These are phyloP conservation scores for Tylopilus sp. DNA, from an alignment of 768 basidiomycete species.

Conservation along the genomic window DNA sequence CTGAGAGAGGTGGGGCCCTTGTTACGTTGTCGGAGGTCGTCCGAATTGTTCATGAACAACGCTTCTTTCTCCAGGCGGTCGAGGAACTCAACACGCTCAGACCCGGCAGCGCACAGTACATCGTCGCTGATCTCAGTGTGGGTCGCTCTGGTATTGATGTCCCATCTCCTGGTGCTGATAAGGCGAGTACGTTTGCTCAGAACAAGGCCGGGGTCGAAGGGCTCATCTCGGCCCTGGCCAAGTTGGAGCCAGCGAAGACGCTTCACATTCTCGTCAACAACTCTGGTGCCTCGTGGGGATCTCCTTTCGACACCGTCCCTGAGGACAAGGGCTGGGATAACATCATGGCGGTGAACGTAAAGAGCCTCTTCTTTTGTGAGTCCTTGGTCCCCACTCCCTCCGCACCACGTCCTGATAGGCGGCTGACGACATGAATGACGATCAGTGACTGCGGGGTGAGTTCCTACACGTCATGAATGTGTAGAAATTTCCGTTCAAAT, in stretches of 20 bases:
- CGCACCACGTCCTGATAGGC: neutral
- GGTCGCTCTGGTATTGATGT: conserved; percentile 26
- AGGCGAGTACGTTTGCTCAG: conserved; percentile 33
- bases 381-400: neutral
- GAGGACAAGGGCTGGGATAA: conserved; percentile 87
- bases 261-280: conserved; percentile 85
- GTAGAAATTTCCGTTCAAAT: neutral
- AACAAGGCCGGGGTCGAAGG: conserved; percentile 77
- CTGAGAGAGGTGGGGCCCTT: conserved; percentile 58
- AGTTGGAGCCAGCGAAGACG: conserved; percentile 53
- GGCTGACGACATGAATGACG: neutral
- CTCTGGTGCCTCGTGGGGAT: conserved; percentile 78
- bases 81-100: conserved; percentile 59
- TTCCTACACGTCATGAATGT: neutral
- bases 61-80: conserved; percentile 37
- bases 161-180: neutral
- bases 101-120: conserved; percentile 63
- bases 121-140: conserved; percentile 72
- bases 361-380: conserved; percentile 79
- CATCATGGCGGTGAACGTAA: conserved; percentile 79
- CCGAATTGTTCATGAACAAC: too few relatives aligned
- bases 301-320: conserved; percentile 63
- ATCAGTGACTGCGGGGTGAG: conserved; percentile 43
- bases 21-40: too few relatives aligned
- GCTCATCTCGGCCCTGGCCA: conserved; percentile 63